Conservation (phyloP, 2,329 filamentous ascomycete species). For the Emericellopsis atlantica region DNA sequence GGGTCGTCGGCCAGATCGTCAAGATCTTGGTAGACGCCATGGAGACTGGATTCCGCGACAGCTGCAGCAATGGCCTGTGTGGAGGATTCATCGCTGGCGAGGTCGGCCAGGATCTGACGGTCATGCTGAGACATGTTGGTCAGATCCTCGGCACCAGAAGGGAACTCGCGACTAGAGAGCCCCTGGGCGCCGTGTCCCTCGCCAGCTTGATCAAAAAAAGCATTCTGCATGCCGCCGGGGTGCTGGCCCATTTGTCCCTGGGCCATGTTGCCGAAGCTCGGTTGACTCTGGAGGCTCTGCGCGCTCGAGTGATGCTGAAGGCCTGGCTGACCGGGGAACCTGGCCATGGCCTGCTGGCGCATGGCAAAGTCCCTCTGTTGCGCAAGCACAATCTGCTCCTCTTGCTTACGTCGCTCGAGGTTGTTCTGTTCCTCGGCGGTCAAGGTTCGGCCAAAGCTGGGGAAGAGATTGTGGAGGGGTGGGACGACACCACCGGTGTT, state of each 20-base stretch:
- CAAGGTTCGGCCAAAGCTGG: constrained; percentile 88
- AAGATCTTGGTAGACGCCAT: constrained; percentile 33
- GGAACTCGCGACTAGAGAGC: constrained; percentile 20
- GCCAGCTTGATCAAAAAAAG: constrained; percentile 56
- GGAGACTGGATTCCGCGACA: constrained; percentile 21
- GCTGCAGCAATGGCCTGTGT: constrained; percentile 22
- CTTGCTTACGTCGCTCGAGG: constrained; percentile 88
- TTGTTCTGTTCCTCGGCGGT: constrained; percentile 98
- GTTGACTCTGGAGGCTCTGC: constrained; percentile 92
- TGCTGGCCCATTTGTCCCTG: constrained; percentile 40
- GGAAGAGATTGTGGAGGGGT: constrained; percentile 86
- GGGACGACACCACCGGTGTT: constrained; percentile 57
- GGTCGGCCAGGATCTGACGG: constrained; percentile 36
- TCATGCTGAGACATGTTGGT: constrained; percentile 46
- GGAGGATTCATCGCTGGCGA: constrained; percentile 8
- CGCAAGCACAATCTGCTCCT: constrained; percentile 94
- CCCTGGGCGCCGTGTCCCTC: constrained; percentile 19
- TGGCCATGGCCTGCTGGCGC: constrained; percentile 67
- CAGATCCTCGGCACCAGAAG: constrained; percentile 62
- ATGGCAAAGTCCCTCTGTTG: constrained; percentile 88
- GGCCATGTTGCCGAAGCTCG: constrained; percentile 84
- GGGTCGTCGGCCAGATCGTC: constrained; percentile 39
- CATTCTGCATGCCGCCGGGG: constrained; percentile 29
- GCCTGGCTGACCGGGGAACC: constrained; percentile 41
- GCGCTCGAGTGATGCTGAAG: constrained; percentile 91